These are phyloP conservation scores for Vitis hybrid DNA, from an alignment of 177 flowering plant species.

Conservation along the genomic window DNA sequence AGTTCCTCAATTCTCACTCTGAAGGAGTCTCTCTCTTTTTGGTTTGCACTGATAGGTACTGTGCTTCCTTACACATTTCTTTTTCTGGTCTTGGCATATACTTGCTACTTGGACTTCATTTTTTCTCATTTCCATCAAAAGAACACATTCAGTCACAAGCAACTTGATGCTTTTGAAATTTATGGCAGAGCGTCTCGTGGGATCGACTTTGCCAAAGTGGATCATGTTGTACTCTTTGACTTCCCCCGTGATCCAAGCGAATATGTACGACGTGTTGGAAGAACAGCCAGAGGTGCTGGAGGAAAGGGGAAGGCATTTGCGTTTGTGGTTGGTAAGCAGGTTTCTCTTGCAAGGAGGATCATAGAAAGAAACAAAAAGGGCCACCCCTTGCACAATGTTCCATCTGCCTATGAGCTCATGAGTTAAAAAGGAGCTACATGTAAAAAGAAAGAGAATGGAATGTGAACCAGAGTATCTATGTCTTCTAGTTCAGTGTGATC, in stretches of 20 bases:
- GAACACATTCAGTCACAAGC: not conserved
- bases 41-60: constrained; percentile 95
- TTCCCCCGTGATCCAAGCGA: constrained; percentile 98
- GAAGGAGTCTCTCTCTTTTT: constrained; percentile 53
- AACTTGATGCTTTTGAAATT: constrained; percentile 4
- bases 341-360: constrained; percentile 74
- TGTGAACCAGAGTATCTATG: no score
- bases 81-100: not conserved
- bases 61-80: not conserved
- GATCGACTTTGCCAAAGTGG: constrained; percentile 82
- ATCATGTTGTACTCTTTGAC: constrained; percentile 93
- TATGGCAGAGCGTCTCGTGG: constrained; percentile 88
- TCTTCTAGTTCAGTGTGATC: no score
- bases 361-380: constrained; percentile 86
- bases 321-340: constrained; percentile 94
- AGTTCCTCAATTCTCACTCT: constrained; percentile 49
- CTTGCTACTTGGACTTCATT: not conserved
- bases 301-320: constrained; percentile 86
- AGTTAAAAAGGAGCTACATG: constrained; percentile 4
- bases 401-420: constrained; percentile 34
- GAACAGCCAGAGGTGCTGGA: constrained; percentile 98
- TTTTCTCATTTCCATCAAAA: not conserved
- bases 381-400: constrained; percentile 93
- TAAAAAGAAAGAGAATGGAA: not conserved
- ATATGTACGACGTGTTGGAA: constrained; percentile 96